A percentile compares a stretch with the other conserved stretches of the same genome.
Evolutionary conservation across 495 filamentous ascomycete genomes (phyloP).

Genomic region (Thermochaetoides thermophila): DNA sequence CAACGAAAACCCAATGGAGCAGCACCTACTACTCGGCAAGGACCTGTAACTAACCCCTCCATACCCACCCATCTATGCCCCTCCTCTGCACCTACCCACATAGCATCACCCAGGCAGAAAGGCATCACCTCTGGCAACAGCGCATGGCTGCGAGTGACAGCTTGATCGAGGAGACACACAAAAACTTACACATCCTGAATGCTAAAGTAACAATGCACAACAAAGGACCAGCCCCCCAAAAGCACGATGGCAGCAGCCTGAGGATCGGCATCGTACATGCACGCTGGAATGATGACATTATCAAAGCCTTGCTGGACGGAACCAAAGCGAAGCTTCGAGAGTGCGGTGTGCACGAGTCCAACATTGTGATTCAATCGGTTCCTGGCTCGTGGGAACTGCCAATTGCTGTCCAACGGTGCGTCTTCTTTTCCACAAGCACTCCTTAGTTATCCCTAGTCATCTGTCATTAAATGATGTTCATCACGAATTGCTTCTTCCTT

Average conservation of each 20-base stretch:
- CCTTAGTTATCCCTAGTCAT: neutral
- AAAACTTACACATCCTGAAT: neutral
- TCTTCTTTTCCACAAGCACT: neutral
- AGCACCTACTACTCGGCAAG: too few relatives aligned
- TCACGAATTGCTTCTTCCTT: slow-evolving; percentile 3
- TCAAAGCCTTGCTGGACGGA: slow-evolving; percentile 66
- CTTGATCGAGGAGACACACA: too few relatives aligned
- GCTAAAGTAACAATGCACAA: slow-evolving; percentile 17
- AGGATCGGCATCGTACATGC: slow-evolving; percentile 92
- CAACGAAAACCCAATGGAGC: too few relatives aligned
- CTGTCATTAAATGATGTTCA: too few relatives aligned
- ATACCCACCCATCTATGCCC: too few relatives aligned
- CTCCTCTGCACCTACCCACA: neutral
- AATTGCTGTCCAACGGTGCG: slow-evolving; percentile 67
- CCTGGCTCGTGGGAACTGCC: slow-evolving; percentile 92
- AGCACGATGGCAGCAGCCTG: slow-evolving; percentile 56
- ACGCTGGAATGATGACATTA: slow-evolving; percentile 72
- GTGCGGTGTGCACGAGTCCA: slow-evolving; percentile 69
- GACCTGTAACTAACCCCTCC: too few relatives aligned
- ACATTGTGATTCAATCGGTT: slow-evolving; percentile 78
- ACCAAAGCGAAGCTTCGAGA: slow-evolving; percentile 32
- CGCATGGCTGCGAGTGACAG: too few relatives aligned
- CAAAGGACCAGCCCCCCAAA: slow-evolving; percentile 32
- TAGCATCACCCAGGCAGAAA: too few relatives aligned
- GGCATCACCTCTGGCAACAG: too few relatives aligned